Base-by-base conservation (phyloP, 768 basidiomycete species). In the Lentinula boryana region DNA sequence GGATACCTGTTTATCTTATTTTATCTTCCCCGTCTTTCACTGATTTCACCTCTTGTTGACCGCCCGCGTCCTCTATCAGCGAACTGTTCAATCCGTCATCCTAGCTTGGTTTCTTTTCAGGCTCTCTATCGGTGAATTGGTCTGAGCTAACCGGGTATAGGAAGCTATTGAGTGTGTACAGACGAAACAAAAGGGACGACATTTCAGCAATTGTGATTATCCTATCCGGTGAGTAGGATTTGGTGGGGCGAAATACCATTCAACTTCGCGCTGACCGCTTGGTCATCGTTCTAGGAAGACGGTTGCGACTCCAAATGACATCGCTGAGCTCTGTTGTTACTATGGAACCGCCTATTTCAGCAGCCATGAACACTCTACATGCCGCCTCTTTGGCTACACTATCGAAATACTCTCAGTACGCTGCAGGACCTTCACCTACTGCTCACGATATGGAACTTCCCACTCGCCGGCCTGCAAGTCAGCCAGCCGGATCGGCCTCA, bases 381-480 rank as follows among this genome's bases (percentile, higher is more conserved):
- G 18, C 53, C 5, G 16, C 56, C 43, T 62, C 73, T 21, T 57
- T 65, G 69, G 62, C 77, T 3, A 59, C 64, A 33, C 54, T 65
- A 0, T 58, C 64, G 4, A 65, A 56, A 62, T 63, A 44, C 58
- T 69, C 64, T 63, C 71, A 66, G 63, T 72, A 69, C 68, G 66
- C 67, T 64, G 35, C 32, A 18, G 53, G 53, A 5, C 66, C 60
- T 55, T 63, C 27, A n/a, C 18, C 43, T 27, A 46, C 38, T 33
- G 16, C 10, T 32, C 33, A n/a, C 32, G 16, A 13, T 41, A 13
- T 32, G 32, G 31, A 57, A 57, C 40, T 7, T 57, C 36, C 33
- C 23, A 31, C 23, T 15, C 53, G 53, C 13, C 53, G 40, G 21
- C 53, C 16, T 55, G n/a, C 36, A 1, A 18, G 12, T n/a, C 53